A percentile compares a stretch with the other conserved stretches of the same genome.
These are phyloP conservation scores for Aspergillus piperis DNA, from an alignment of 2,329 filamentous ascomycete genomes.

Conservation along the genomic window DNA sequence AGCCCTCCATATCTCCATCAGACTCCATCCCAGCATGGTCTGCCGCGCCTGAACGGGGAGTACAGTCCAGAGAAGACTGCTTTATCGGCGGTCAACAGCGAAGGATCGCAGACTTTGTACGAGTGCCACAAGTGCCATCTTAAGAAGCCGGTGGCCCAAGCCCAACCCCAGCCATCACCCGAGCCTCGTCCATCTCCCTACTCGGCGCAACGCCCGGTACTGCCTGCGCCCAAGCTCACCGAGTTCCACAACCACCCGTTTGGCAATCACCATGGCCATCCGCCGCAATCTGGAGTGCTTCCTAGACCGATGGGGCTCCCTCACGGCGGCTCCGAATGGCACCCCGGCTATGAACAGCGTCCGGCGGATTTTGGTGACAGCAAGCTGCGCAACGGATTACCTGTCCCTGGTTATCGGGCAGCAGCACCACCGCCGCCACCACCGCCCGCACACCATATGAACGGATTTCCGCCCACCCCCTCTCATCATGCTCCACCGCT, in stretches of 20 bases:
- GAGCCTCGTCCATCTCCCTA: constrained; percentile 41
- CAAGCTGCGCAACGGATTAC: constrained; percentile 38
- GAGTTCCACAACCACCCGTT: constrained; percentile 35
- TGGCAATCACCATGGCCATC: constrained; percentile 34
- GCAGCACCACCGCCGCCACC: constrained; percentile 48
- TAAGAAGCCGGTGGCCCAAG: constrained; percentile 42
- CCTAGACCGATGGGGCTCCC: constrained; percentile 32
- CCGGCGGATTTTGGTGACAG: constrained; percentile 32
- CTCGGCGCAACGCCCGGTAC: constrained; percentile 35
- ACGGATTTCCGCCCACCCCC: constrained; percentile 45
- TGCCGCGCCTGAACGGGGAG: constrained; percentile 34
- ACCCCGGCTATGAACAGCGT: constrained; percentile 40
- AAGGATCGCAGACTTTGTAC: constrained; percentile 49
- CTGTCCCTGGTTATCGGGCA: constrained; percentile 31
- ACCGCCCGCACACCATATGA: constrained; percentile 54
- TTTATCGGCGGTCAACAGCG: constrained; percentile 17
- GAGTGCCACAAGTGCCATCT: constrained; percentile 75
- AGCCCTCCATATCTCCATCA: constrained; percentile 31
- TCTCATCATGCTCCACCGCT: constrained; percentile 34
- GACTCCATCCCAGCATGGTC: constrained; percentile 27
- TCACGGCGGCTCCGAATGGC: constrained; percentile 35
- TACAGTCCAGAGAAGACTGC: constrained; percentile 19
- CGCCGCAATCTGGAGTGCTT: constrained; percentile 27
- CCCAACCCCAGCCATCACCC: constrained; percentile 32
- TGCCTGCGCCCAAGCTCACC: constrained; percentile 35